Conservation (phyloP, 2,329 filamentous ascomycete species). For the Botrytis sinoallii region DNA sequence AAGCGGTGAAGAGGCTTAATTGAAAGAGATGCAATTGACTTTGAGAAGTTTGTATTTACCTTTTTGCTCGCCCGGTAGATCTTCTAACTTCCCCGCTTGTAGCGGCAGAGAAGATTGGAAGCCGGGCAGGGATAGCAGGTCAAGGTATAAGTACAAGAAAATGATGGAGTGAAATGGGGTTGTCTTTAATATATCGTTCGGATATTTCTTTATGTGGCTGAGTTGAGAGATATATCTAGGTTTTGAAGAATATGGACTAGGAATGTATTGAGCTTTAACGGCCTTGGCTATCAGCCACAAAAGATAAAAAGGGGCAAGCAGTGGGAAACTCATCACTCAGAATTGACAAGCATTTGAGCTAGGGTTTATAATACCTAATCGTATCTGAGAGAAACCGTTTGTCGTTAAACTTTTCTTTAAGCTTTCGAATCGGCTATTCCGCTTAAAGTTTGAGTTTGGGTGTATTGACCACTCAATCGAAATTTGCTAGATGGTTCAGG, state of each 20-base stretch:
- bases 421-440: constrained; percentile 12
- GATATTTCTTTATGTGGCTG: constrained; percentile 2
- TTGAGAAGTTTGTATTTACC: constrained; percentile 6
- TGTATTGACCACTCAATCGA: background rate
- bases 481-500: background rate
- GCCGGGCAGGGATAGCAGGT: constrained; percentile 4
- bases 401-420: background rate
- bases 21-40: background rate
- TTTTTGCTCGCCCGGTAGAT: constrained; percentile 14
- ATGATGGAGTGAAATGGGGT: background rate
- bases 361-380: background rate
- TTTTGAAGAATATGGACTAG: background rate
- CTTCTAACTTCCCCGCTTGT: constrained; percentile 6
- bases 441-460: constrained; percentile 1
- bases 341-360: background rate
- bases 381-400: constrained; percentile 8
- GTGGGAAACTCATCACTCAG: background rate
- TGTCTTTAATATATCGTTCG: constrained; percentile 10
- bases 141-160: constrained; percentile 5
- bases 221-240: constrained; percentile 1
- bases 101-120: constrained; percentile 10
- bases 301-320: background rate
- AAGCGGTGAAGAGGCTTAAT: constrained; percentile 14
- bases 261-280: background rate
- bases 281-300: background rate